Base-by-base conservation (phyloP, 495 filamentous ascomycete genomes). In the Lasiosphaeria miniovina region DNA sequence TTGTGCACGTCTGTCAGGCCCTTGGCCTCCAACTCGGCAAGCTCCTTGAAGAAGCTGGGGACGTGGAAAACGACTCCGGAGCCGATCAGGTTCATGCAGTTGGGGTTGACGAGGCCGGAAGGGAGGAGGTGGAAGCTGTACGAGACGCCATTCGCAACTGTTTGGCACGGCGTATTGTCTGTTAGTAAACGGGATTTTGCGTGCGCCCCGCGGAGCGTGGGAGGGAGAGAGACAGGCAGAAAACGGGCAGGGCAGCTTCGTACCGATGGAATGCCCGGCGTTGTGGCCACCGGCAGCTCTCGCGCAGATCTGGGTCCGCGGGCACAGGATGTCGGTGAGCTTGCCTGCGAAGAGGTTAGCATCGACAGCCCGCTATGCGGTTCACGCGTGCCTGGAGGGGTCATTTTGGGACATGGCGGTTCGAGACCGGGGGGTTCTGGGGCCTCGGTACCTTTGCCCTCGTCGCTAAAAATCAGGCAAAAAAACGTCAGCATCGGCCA, bases 41-140 rank as follows among this genome's bases (percentile, higher is more conserved):
- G 80, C 75, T 97, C 93, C 70, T 88, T 86, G 83, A 96, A 95
- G 82, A 97, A 94, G 55, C 65, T 67, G 48, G 69, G 65, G 34
- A 95, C 80, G 78, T 96, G 89, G 58, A 96, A 83, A 56, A 96
- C 91, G 52, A 87, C 87, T 55, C 90, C 90, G 58, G 88, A 87
- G 54, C 91, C 91, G 72, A 96, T 90, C 51, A 97, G 77, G 77
- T 94, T 96, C 62, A 86, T 78, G 73, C 84, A 90, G 55, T 76
- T 77, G 3, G 88, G 90, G 65, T 89, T 90, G 58, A 95, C 78
- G 10, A 96, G 85, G 52, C 88, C 89, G 51, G 82, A 85, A 15
- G 82, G 82, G 7, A 84, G 69, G 56, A 79, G 71, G 75, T 93
- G 90, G 74, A 91, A 90, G 71, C 68, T 72, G 60, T 67, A 69